These are phyloP conservation scores for Venustampulla echinocandica DNA, from an alignment of 495 filamentous ascomycete genomes.

Conservation along the genomic window DNA sequence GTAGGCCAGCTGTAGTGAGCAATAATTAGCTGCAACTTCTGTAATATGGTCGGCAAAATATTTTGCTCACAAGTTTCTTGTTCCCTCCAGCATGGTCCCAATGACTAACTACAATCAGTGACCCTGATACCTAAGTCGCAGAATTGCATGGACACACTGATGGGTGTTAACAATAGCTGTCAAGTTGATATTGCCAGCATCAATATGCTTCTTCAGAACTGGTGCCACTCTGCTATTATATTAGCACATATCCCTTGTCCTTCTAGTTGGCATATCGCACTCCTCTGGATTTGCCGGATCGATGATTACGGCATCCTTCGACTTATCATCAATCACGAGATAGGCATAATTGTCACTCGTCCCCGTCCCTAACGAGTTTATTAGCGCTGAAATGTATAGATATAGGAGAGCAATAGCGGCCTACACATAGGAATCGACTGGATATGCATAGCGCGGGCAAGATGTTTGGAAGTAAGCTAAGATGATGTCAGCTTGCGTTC, in stretches of 20 bases:
- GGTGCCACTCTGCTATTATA: slow-evolving; percentile 60
- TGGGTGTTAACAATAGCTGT: slow-evolving; percentile 92
- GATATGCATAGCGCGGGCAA: slow-evolving; percentile 67
- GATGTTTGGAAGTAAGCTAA: slow-evolving; percentile 11
- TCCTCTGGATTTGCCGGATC: slow-evolving; percentile 90
- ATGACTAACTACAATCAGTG: slow-evolving; percentile 49
- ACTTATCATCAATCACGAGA: slow-evolving; percentile 82
- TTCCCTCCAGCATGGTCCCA: slow-evolving; percentile 95
- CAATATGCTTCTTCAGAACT: slow-evolving; percentile 62
- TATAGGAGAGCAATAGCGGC: slow-evolving; percentile 25
- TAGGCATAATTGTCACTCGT: slow-evolving; percentile 94
- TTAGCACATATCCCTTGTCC: slow-evolving; percentile 5
- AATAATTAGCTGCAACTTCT: slow-evolving; percentile 5
- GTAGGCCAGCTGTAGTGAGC: slow-evolving; percentile 52
- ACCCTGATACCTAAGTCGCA: neutral
- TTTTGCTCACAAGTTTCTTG: slow-evolving; percentile 52
- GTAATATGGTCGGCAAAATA: neutral
- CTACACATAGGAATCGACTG: slow-evolving; percentile 97
- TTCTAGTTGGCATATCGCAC: slow-evolving; percentile 39
- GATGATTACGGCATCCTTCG: slow-evolving; percentile 87
- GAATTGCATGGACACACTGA: slow-evolving; percentile 54
- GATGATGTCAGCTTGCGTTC: neutral
- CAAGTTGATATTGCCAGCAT: slow-evolving; percentile 66
- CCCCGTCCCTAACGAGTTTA: slow-evolving; percentile 61
- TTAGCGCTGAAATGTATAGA: slow-evolving; percentile 5